phyloP scores from a whole-genome alignment of 2,329 filamentous ascomycete genomes.

The Diaporthe humulicola region DNA sequence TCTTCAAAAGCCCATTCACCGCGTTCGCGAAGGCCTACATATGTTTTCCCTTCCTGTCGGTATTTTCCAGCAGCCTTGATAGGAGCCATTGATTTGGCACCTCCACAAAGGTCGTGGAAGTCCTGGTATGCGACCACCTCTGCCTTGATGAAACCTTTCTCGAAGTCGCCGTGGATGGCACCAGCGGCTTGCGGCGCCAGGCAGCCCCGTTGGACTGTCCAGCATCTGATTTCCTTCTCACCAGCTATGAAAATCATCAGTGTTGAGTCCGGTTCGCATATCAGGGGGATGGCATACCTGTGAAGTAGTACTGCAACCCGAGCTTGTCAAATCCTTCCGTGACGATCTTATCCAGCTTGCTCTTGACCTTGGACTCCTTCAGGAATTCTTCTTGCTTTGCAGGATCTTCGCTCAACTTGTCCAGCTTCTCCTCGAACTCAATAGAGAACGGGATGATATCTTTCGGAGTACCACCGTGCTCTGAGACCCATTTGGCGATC shows the following conservation, averaged over 20 bases:
- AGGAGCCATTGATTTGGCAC: conserved; percentile 58
- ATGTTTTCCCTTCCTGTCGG: conserved; percentile 59
- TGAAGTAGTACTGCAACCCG: conserved; percentile 60
- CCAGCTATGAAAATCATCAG: conserved; percentile 48
- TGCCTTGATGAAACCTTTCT: conserved; percentile 60
- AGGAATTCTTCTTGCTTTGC: conserved; percentile 51
- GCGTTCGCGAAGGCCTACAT: conserved; percentile 47
- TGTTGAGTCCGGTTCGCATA: background rate
- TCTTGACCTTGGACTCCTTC: conserved; percentile 57
- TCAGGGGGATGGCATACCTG: conserved; percentile 44
- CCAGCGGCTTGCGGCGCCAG: conserved; percentile 57
- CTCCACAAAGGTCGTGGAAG: conserved; percentile 58
- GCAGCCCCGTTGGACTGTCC: conserved; percentile 55
- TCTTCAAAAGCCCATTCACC: background rate
- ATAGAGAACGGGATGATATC: conserved; percentile 60
- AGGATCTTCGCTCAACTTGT: conserved; percentile 54
- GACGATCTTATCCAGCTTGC: conserved; percentile 57
- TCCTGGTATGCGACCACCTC: conserved; percentile 61
- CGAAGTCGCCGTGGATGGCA: conserved; percentile 58
- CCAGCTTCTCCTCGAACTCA: conserved; percentile 60
- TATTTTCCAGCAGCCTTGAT: conserved; percentile 62
- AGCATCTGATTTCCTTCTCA: conserved; percentile 61
- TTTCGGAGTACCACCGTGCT: conserved; percentile 55
- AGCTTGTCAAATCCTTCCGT: conserved; percentile 60
- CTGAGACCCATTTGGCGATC: conserved; percentile 60